phyloP scores from a whole-genome alignment of 192 early-diverging fungal genomes.

The Podila horticola region DNA sequence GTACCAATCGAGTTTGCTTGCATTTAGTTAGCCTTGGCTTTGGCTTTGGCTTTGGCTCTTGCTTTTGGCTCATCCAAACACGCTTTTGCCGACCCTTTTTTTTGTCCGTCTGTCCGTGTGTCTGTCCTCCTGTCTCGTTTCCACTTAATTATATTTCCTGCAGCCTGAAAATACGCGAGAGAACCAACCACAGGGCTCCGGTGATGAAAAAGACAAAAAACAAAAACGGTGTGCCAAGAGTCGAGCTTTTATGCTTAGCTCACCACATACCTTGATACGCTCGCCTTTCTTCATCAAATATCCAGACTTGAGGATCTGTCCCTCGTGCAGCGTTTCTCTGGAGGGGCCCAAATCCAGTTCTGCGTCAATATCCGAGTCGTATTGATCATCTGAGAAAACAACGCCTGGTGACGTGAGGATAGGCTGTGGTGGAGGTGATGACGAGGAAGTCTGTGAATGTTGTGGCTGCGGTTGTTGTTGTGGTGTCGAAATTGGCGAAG shows the following conservation, averaged over 20 bases:
- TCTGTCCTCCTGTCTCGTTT: not conserved
- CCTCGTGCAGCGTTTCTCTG: conserved; percentile 58
- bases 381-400: conserved; percentile 32
- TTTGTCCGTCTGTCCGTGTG: not conserved
- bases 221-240: too few relatives aligned
- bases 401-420: conserved; percentile 23
- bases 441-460: not conserved
- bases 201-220: too few relatives aligned
- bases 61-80: not conserved
- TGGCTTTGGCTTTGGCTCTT: not conserved
- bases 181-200: too few relatives aligned
- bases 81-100: not conserved
- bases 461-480: conserved; percentile 2
- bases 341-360: conserved; percentile 58
- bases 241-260: too few relatives aligned
- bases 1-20: too few relatives aligned
- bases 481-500: not conserved
- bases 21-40: too few relatives aligned
- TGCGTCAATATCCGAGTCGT: conserved; percentile 56
- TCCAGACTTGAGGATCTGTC: conserved; percentile 64
- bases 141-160: not conserved
- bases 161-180: not conserved
- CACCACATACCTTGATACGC: conserved; percentile 60
- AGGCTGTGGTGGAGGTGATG: conserved; percentile 12
- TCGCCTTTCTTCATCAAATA: conserved; percentile 69